Evolutionary conservation across 2,329 filamentous ascomycete species (phyloP).

Genomic region (Colletotrichum kahawae): DNA sequence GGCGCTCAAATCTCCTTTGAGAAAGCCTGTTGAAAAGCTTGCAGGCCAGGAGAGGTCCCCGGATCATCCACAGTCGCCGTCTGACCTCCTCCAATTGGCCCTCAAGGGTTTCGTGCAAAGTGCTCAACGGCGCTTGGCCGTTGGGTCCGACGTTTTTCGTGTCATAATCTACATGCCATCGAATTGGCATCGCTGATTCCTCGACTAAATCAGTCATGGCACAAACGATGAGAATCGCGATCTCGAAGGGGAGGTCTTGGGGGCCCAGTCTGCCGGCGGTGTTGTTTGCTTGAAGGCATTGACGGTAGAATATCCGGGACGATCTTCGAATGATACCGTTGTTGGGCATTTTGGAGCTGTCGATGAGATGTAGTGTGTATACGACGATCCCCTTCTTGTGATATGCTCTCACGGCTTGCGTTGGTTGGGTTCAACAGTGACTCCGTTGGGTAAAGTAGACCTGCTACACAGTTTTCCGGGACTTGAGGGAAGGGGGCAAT

Average conservation of each 20-base stretch:
- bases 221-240: neutral
- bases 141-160: neutral
- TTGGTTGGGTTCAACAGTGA: neutral
- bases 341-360: neutral
- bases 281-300: neutral
- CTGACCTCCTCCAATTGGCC: neutral
- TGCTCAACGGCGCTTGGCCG: neutral
- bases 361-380: rapidly evolving
- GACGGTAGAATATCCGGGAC: neutral
- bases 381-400: neutral
- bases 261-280: neutral
- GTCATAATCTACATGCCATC: neutral
- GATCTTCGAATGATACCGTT: neutral
- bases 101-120: neutral
- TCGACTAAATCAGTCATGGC: neutral
- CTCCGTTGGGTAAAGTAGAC: neutral
- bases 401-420: neutral
- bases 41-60: neutral
- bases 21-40: neutral
- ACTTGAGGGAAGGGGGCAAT: neutral
- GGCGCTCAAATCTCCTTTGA: neutral
- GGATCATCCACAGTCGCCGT: neutral
- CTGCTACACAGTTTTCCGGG: neutral
- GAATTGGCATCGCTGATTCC: neutral
- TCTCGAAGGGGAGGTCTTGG: neutral